Base-by-base conservation (phyloP, 768 basidiomycete genomes). In the Pulveroboletus sp. region DNA sequence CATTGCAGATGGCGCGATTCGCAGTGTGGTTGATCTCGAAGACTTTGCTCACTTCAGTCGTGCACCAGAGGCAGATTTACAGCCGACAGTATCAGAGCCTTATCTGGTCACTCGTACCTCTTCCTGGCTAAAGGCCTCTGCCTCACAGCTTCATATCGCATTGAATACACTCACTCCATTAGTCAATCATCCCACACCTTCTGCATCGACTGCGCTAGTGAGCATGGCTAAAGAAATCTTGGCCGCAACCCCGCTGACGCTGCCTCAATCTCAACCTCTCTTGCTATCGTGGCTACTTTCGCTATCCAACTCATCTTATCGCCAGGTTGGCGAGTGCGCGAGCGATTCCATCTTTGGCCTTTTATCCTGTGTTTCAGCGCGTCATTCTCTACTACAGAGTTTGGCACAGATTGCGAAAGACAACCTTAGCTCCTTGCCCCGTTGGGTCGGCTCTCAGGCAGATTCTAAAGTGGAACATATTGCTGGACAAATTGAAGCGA, bases 61-160 rank as follows among this genome's bases (percentile, higher is more conserved):
- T 27, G 32, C 36, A 17, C 44, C 52, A 19, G 40, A 47, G 19
- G 47, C 40, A 37, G 51, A 59, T 35, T 49, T 31, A 46, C 64
- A 41, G 50, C 57, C 51, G 55, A 54, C 57, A 5, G 49, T 59
- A n/a, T 52, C 70, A 27, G 63, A 58, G n/a, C 72, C 72, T 10
- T 80, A 72, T 56, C 60, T 72, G 17, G 81, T 81, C n/a, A 57
- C 67, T 4, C 79, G 92, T 5, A 86, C 88, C 0, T 63, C 80
- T 12, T 73, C 84, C 0, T 98, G 94, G 90, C 75, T 97, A 37
- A 77, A 76, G 19, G 92, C 80, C 31, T 93, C 91, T 1, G 74
- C 88, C 2, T 78, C 90, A 6, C 93, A 97, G 59, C 70, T 98
- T 11, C 81, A 87, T 39, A 85, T 91, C 20, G 90, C 93, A 8